Base-by-base conservation (phyloP, 1,284 basidiomycete genomes). In the Ustilago tritici region DNA sequence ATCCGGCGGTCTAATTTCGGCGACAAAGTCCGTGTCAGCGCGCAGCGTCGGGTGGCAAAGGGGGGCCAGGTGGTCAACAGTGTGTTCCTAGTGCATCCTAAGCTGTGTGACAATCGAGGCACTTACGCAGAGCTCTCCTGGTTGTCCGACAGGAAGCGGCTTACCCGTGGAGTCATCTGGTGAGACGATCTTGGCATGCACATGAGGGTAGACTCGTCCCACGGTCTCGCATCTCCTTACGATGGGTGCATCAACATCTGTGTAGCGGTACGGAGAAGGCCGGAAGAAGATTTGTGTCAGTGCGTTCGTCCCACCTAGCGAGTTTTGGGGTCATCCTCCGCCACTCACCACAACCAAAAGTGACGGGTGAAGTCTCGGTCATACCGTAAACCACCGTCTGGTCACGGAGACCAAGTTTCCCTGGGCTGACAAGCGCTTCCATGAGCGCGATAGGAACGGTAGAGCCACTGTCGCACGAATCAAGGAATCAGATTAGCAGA, bases 201-300 rank as follows among this genome's bases (percentile, higher is more conserved):
- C 92, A 81, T 94, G 93, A 0, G 92, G 92, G 47, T 90, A 90
- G 31, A 92, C 88, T 75, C 88, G 90, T 4, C 93, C 93, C 2
- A 93, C 93, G 0, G 93, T 94, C 83, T 94, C 92, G 14, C 92
- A 91, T 2, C 93, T 91, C 82, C 92, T 92, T 57, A 89, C 87
- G 28, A 94, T 85, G 0, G 92, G 89, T 80, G 93, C 93, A 10
- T 74, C 67, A 47, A 73, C 70, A 41, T 76, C 76, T 78, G 65
- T 47, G 35, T 40, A 46, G 40, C 36, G 32, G 40, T 49, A 28
- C 19, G 28, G 28, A 38, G 31, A 53, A 31, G 23, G 17, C 34
- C 41, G 12, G 3, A 34, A 54, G 5, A 46, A 8, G 43, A 17
- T 6, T 46, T 46, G 35, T 36, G 32, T 54, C 52, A 54, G 34